Evolutionary conservation across 768 basidiomycete species (phyloP).

Genomic region (Roridomyces roridus): DNA sequence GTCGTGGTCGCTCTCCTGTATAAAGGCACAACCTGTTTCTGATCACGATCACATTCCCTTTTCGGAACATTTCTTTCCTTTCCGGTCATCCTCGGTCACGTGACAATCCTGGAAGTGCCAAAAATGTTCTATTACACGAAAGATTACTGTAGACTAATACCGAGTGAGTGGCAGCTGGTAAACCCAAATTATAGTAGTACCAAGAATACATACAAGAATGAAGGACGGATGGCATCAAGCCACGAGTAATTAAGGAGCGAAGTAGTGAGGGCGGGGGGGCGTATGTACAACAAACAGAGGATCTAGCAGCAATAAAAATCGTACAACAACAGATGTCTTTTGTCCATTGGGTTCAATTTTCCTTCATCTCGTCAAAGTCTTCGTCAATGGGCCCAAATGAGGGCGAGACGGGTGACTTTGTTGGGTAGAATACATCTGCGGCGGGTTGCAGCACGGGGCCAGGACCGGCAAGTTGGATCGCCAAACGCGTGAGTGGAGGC

Average conservation of each 20-base stretch:
- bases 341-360: slow-evolving; percentile 6
- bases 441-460: slow-evolving; percentile 6
- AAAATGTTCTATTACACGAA: too few species aligned
- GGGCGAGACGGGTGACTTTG: slow-evolving; percentile 13
- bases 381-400: slow-evolving; percentile 20
- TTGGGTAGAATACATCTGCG: slow-evolving; percentile 18
- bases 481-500: slow-evolving; percentile 22
- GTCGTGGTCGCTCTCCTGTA: too few species aligned
- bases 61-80: too few species aligned
- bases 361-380: slow-evolving; percentile 26
- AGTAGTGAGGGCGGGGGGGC: not conserved
- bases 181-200: too few species aligned
- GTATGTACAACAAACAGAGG: slow-evolving; percentile 7
- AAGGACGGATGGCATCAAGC: slow-evolving; percentile 8
- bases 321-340: slow-evolving; percentile 17
- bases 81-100: too few species aligned
- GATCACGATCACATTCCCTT: too few species aligned
- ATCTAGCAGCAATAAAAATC: slow-evolving; percentile 17
- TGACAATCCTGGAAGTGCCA: too few species aligned
- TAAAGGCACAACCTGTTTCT: too few species aligned
- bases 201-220: too few species aligned
- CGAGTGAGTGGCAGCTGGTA: too few species aligned
- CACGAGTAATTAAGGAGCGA: slow-evolving; percentile 10
- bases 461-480: too few species aligned
- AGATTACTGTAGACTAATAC: too few species aligned